phyloP scores from a whole-genome alignment of 176 grass and related monocot species.

The Zoysia japonica region DNA sequence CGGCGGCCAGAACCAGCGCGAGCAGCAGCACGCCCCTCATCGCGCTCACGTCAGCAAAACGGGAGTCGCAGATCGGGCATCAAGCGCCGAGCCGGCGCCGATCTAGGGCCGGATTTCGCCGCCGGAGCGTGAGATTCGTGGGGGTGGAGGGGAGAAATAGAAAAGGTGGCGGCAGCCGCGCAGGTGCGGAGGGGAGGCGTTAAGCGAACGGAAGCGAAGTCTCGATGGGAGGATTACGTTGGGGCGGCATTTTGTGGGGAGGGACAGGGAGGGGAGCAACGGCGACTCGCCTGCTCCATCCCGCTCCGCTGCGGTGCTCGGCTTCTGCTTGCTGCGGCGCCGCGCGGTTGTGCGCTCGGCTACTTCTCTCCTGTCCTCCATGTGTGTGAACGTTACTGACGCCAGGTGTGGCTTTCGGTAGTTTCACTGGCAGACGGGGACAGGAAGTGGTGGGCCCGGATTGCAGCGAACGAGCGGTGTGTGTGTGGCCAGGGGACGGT shows the following conservation, averaged over 20 bases:
- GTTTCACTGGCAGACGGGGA: conserved; percentile 17
- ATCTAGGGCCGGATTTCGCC: conserved; percentile 36
- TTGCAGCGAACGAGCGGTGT: too few species aligned
- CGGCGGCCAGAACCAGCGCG: conserved; percentile 17
- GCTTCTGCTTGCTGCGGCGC: too few species aligned
- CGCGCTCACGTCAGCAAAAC: background rate
- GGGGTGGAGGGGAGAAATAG: background rate
- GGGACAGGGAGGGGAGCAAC: background rate
- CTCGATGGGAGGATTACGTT: conserved; percentile 26
- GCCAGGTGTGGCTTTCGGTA: background rate
- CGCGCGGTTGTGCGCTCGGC: too few species aligned
- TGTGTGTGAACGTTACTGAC: background rate
- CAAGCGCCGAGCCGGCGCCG: conserved; percentile 30
- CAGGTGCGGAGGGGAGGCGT: conserved; percentile 6
- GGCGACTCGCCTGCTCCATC: conserved; percentile 25
- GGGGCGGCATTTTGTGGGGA: conserved; percentile 38
- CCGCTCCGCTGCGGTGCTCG: background rate
- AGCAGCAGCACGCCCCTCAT: conserved; percentile 29
- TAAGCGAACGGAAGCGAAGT: conserved; percentile 7
- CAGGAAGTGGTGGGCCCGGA: accelerated
- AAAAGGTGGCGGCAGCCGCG: conserved; percentile 29
- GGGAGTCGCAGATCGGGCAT: conserved; percentile 50
- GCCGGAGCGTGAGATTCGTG: conserved; percentile 38
- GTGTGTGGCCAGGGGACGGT: background rate
- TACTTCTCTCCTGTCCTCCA: background rate